Percentiles rank a stretch among this genome's conserved stretches.
These are phyloP conservation scores for Alternaria postmessia DNA, from an alignment of 2,329 filamentous ascomycete species.

Conservation along the genomic window DNA sequence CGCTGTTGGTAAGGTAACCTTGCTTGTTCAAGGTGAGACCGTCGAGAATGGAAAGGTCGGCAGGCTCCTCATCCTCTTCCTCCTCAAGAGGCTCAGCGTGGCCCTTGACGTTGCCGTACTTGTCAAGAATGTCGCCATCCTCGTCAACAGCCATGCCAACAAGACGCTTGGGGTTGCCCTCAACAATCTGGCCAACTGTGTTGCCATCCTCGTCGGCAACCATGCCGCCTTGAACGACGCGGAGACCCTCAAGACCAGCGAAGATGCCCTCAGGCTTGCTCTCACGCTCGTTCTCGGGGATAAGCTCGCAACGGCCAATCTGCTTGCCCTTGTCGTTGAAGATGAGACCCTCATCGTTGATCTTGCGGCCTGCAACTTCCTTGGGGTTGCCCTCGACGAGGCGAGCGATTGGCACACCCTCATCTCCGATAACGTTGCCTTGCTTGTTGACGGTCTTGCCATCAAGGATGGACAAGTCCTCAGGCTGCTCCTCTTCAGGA, in stretches of 20 bases:
- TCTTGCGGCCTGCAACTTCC: conserved; percentile 72
- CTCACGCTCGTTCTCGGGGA: conserved; percentile 70
- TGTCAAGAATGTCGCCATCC: conserved; percentile 69
- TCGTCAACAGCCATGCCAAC: conserved; percentile 67
- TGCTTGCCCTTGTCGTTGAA: conserved; percentile 77
- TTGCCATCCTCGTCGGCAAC: conserved; percentile 61
- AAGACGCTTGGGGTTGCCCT: conserved; percentile 68
- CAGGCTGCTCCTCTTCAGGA: conserved; percentile 53
- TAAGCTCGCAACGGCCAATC: conserved; percentile 72
- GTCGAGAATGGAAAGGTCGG: conserved; percentile 63
- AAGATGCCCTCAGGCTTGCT: conserved; percentile 60
- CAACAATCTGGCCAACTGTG: conserved; percentile 62
- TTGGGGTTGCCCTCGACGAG: conserved; percentile 72
- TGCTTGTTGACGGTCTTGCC: conserved; percentile 61
- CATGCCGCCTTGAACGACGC: conserved; percentile 58
- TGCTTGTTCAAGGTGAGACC: conserved; percentile 66
- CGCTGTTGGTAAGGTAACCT: conserved; percentile 62
- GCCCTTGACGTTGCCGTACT: conserved; percentile 68
- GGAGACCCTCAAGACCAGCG: conserved; percentile 58
- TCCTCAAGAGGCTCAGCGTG: conserved; percentile 63
- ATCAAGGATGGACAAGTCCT: conserved; percentile 56
- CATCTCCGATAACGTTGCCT: conserved; percentile 60
- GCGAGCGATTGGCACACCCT: conserved; percentile 65
- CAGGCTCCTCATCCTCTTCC: conserved; percentile 52
- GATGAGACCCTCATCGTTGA: conserved; percentile 75